Base-by-base conservation (phyloP, 768 basidiomycete genomes). In the Suillus subalutaceus region DNA sequence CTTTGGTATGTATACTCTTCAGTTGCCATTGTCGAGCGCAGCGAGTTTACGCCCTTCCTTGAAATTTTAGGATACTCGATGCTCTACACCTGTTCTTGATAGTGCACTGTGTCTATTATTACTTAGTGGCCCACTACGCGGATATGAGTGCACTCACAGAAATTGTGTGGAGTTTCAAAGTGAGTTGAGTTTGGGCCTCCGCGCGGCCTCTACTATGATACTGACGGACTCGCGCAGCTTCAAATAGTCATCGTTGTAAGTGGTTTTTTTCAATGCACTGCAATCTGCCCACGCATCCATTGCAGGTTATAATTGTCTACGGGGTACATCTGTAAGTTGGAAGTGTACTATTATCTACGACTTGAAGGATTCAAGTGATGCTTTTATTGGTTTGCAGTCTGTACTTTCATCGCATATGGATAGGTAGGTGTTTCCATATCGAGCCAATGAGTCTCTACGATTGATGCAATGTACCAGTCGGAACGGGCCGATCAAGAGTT, bases 121-220 rank as follows among this genome's bases (percentile, higher is more conserved):
- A 57, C 15, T 38, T 57, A 23, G 56, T 57, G 20, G 18, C 56
- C 18, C 32, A 56, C 20, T 56, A 56, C 20, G 55, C 35, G 20
- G 35, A 56, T 20, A 12, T 56, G 2, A 7, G 10, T 13, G 35
- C 12, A 32, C 55, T 56, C 35, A 56, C 55, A n/a, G 56, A 57
- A 15, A 57, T 57, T 37, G 56, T 57, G 20, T 57, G 56, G 56
- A 57, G 56, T 20, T 57, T 57, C 37, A 57, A 57, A 57, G 56
- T 57, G 35, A 57, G 56, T 37, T 7, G 18, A 15, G 8, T 30
- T 16, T 8, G 16, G 16, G 32, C 10, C 32, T 35, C 10, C 3
- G 35, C 8, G 20, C 12, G 10, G 37, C n/a, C 13, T 23, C 56
- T 15, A 15, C 13, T 57, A 37, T 37, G 13, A 57, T 57, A 13